Evolutionary conservation across 1,284 basidiomycete species (phyloP).

Genomic region (Fomes fomentarius): DNA sequence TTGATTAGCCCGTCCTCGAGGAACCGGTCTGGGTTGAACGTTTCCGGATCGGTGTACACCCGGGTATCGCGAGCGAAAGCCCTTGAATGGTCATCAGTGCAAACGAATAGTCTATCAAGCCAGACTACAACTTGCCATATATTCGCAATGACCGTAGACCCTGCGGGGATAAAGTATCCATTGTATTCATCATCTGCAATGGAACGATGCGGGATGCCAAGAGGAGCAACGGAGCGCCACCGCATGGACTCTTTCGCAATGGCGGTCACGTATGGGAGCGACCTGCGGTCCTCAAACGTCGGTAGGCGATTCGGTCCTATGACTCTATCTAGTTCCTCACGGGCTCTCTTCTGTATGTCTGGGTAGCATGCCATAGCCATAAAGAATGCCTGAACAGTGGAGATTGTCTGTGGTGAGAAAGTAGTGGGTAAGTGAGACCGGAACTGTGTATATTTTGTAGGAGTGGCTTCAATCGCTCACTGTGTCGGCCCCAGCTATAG

Average conservation of each 20-base stretch:
- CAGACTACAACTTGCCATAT: slow-evolving; percentile 2
- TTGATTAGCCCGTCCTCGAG: slow-evolving; percentile 16
- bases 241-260: slow-evolving; percentile 35
- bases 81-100: no score
- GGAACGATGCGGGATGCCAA: slow-evolving; percentile 5
- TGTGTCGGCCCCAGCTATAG: no score
- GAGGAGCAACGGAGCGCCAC: slow-evolving; percentile 24
- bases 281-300: slow-evolving; percentile 27
- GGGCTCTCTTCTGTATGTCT: slow-evolving; percentile 31
- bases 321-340: slow-evolving; percentile 33
- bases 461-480: no score
- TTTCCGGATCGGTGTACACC: slow-evolving; percentile 18
- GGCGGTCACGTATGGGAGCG: slow-evolving; percentile 35
- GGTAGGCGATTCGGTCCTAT: slow-evolving; percentile 32
- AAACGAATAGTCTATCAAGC: no score
- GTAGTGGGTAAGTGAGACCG: no score
- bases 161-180: not conserved
- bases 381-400: slow-evolving; percentile 18
- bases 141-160: not conserved
- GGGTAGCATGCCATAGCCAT: slow-evolving; percentile 33
- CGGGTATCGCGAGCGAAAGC: slow-evolving; percentile 12
- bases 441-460: no score
- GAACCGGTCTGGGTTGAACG: slow-evolving; percentile 22
- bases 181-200: not conserved
- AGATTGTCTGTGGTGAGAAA: no score